phyloP scores from a whole-genome alignment of 129 eudicot species.

The Centaurea solstitialis region DNA sequence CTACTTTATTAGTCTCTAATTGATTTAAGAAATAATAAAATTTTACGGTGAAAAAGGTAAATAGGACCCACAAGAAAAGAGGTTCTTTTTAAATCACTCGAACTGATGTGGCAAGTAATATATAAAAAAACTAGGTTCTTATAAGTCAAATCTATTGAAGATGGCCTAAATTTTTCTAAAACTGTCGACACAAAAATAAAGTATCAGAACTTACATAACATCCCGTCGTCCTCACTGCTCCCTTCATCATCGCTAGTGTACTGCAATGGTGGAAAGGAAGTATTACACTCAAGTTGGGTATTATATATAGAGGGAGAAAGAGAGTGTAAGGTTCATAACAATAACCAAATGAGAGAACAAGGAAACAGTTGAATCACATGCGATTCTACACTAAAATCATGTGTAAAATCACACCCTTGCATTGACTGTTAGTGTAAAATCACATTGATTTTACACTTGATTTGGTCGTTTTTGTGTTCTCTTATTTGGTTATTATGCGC shows the following conservation, averaged over 20 bases:
- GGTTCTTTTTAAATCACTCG: too few species aligned
- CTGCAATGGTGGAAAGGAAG: constrained; percentile 39
- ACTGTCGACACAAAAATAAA: neutral
- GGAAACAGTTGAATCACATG: too few species aligned
- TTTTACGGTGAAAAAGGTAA: too few species aligned
- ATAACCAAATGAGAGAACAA: too few species aligned
- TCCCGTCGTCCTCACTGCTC: constrained; percentile 70
- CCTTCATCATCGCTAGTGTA: constrained; percentile 46
- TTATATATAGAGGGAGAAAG: neutral
- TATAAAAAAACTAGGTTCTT: neutral
- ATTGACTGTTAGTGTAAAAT: too few species aligned
- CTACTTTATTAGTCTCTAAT: neutral
- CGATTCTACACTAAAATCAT: too few species aligned
- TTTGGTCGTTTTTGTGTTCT: too few species aligned
- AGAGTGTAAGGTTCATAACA: too few species aligned
- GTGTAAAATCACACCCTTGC: too few species aligned
- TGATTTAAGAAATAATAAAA: neutral
- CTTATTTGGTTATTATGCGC: too few species aligned
- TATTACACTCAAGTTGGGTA: neutral
- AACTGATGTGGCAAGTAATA: neutral
- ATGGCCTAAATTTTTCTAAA: neutral
- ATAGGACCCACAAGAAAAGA: too few species aligned
- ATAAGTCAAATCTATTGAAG: neutral
- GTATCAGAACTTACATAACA: constrained; percentile 63
- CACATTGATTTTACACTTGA: too few species aligned